Base-by-base conservation (phyloP, 192 early-diverging fungal species). In the Spizellomyces punctatus region DNA sequence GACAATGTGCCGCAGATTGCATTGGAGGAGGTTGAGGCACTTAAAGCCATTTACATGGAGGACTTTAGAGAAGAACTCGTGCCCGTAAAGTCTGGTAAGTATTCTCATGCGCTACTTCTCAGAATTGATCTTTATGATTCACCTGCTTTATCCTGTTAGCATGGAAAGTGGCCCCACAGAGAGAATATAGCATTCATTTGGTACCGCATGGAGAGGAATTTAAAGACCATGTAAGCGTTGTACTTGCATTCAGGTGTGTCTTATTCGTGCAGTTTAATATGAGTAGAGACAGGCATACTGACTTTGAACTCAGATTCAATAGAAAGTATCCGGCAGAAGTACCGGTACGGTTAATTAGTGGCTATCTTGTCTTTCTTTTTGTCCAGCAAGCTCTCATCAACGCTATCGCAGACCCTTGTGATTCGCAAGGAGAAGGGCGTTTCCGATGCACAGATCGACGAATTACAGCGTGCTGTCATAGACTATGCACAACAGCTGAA, bases 11-110 rank as follows among this genome's bases (percentile, higher is more conserved):
- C 50, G 12, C 50, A 54, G 49, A 52, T 64, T 9, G 74, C 67
- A 10, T 22, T 14, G 10, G 69, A 76, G 21, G 75, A 77, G 60
- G 58, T 77, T 45, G 58, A 57, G 41, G 76, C 76, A 14, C 64
- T 77, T 0, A 50, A 56, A 10, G 76, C 76, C 58, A 77, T 77
- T n/a, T 77, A 66, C 69, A 67, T 67, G 64, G 69, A 77, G 7
- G 64, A 77, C 48, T 72, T 77, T 50, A 6, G 6, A 2, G 64
- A 71, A 21, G 64, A 58, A 21, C 16, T 63, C 10, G 58, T 70
- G 10, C 68, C 58, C 5, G 42, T 46, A 47, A 67, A 56, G 17
- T 56, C 49, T 48, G 66, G 66, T 67, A 3, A 0, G 50, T 19
- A 12, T 1, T 27, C 50, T 54, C 14, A 54, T 61, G 19, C 59